These are phyloP conservation scores for Hypoxylon lienhwacheense DNA, from an alignment of 495 filamentous ascomycete species.

Conservation along the genomic window DNA sequence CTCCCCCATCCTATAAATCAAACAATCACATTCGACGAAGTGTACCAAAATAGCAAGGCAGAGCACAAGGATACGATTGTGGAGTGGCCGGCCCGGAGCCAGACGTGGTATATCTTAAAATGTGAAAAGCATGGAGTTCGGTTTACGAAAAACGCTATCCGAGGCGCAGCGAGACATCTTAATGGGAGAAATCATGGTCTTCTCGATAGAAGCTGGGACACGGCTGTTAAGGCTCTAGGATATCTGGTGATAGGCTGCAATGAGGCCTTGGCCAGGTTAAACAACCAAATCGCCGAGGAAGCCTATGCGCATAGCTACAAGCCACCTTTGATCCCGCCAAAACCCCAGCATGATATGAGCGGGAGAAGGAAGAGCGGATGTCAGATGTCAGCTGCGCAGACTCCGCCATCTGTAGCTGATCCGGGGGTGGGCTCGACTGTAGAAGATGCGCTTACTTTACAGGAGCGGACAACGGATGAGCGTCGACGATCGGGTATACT, in stretches of 20 bases:
- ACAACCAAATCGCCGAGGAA: conserved; percentile 41
- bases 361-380: not conserved
- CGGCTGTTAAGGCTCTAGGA: conserved; percentile 42
- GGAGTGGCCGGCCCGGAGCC: conserved; percentile 38
- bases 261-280: conserved; percentile 25
- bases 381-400: not conserved
- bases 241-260: conserved; percentile 42
- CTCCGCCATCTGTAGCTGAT: not conserved
- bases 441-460: not conserved
- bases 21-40: conserved; percentile 46
- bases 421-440: not conserved
- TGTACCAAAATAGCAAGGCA: conserved; percentile 43
- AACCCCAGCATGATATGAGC: not conserved
- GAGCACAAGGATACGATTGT: conserved; percentile 47
- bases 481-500: not conserved
- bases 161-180: conserved; percentile 50
- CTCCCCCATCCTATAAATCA: conserved; percentile 1
- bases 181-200: conserved; percentile 41
- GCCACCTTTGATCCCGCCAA: conserved; percentile 35
- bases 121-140: conserved; percentile 49
- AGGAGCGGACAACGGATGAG: not conserved
- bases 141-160: conserved; percentile 44
- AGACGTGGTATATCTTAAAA: conserved; percentile 46
- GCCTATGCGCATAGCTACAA: conserved; percentile 40
- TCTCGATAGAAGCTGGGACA: conserved; percentile 36